Percentiles rank a stretch among this genome's conserved stretches.
phyloP scores from a whole-genome alignment of 2,329 filamentous ascomycete genomes.

The Microdochium nivale region DNA sequence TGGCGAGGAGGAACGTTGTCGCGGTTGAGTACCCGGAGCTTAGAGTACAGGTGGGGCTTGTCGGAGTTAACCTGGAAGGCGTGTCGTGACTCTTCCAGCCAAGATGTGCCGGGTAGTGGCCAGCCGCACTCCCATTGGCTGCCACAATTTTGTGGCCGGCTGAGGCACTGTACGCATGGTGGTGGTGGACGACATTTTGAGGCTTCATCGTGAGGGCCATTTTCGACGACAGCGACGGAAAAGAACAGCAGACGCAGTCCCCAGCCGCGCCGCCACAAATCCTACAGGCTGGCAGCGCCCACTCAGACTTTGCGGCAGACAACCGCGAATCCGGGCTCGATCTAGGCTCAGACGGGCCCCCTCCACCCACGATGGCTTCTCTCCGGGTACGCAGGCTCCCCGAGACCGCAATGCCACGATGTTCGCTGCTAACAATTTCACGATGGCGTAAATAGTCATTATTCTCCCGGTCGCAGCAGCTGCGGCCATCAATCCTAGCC shows the following conservation, averaged over 20 bases:
- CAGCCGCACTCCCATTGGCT: neutral
- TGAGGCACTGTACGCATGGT: neutral
- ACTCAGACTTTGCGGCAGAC: no score
- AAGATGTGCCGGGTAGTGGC: neutral
- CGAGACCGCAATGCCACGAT: neutral
- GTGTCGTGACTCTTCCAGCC: no score
- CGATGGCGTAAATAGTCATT: neutral
- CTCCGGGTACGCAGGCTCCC: constrained; percentile 4
- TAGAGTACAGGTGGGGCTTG: neutral
- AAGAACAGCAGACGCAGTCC: no score
- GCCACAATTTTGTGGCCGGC: neutral
- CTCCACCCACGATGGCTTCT: constrained; percentile 3
- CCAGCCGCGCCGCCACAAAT: no score
- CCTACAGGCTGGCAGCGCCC: no score
- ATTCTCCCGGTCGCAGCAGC: constrained; percentile 17
- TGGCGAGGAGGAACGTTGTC: no score
- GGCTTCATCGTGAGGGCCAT: no score
- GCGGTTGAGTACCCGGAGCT: no score
- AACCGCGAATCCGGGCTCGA: neutral
- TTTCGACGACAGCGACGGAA: no score
- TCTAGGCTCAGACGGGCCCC: neutral
- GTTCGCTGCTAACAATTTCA: neutral
- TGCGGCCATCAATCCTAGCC: constrained; percentile 12
- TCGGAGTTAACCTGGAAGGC: neutral
- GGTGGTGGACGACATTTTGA: neutral